Conservation (phyloP, 1,284 basidiomycete species). For the Ustilago sp. region DNA sequence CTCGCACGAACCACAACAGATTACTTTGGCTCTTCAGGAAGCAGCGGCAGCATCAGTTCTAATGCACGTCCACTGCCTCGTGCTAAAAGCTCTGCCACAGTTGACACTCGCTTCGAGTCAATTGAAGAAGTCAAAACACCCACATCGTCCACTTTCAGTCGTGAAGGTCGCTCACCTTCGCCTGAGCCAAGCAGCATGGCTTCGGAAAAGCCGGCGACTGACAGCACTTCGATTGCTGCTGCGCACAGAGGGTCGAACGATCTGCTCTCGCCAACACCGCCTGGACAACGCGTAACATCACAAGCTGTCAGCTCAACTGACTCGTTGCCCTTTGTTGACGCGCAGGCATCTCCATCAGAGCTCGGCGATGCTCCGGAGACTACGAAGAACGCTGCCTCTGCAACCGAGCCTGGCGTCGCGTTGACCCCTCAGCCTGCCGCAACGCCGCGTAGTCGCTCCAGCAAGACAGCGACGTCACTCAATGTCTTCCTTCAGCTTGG, state of each 20-base stretch:
- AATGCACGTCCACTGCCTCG: constrained; percentile 24
- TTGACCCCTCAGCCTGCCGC: neutral
- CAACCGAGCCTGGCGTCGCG: neutral
- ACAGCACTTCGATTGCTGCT: constrained; percentile 2
- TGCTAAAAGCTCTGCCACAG: constrained; percentile 25
- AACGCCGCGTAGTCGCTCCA: constrained; percentile 18
- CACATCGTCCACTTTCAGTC: constrained; percentile 31
- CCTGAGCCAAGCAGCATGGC: constrained; percentile 11
- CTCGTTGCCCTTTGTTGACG: constrained; percentile 55
- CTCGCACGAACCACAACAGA: constrained; percentile 24
- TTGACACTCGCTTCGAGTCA: constrained; percentile 42
- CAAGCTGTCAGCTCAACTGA: constrained; percentile 51
- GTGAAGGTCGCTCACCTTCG: constrained; percentile 19
- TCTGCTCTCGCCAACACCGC: constrained; percentile 22
- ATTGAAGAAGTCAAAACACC: constrained; percentile 55
- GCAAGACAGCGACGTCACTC: constrained; percentile 16
- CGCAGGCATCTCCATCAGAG: constrained; percentile 26
- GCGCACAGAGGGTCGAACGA: constrained; percentile 9
- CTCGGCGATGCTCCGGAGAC: constrained; percentile 15
- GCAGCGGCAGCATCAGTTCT: constrained; percentile 25
- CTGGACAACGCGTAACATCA: constrained; percentile 28
- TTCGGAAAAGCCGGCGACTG: constrained; percentile 10
- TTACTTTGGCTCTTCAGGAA: constrained; percentile 38
- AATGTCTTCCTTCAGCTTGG: constrained; percentile 88
- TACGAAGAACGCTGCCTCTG: neutral